phyloP scores from a whole-genome alignment of 2,329 filamentous ascomycete genomes.

The Epichloe hybrida region DNA sequence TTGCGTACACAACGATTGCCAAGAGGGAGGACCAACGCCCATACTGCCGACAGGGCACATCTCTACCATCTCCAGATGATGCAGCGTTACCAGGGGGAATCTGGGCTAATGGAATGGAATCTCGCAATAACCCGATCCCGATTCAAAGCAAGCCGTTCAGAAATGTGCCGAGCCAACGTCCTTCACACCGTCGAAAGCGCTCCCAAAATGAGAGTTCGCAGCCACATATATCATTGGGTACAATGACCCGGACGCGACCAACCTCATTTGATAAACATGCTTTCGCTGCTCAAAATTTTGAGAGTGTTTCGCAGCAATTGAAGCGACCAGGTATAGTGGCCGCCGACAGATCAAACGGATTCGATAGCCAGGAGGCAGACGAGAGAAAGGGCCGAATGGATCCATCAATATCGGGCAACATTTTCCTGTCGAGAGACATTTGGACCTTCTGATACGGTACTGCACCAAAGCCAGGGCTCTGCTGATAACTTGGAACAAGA shows the following conservation, averaged over 20 bases:
- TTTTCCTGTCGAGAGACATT: too few species aligned
- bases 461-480: background rate
- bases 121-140: too few species aligned
- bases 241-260: background rate
- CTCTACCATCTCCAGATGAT: constrained; percentile 11
- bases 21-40: constrained; percentile 29
- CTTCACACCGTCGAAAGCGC: background rate
- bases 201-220: background rate
- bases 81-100: too few species aligned
- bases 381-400: background rate
- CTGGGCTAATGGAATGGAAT: too few species aligned
- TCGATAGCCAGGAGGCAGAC: too few species aligned
- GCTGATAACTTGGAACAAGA: background rate
- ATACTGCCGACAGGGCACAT: constrained; percentile 23
- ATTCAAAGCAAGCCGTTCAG: background rate
- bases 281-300: background rate
- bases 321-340: background rate
- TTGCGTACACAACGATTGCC: constrained; percentile 55
- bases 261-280: background rate
- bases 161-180: background rate
- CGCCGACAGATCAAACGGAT: background rate
- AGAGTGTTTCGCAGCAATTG: background rate
- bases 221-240: background rate
- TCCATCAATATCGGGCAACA: too few species aligned
- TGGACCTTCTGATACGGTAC: too few species aligned